phyloP scores from a whole-genome alignment of 106 monocot genomes.

The Apostasia ramifera region DNA sequence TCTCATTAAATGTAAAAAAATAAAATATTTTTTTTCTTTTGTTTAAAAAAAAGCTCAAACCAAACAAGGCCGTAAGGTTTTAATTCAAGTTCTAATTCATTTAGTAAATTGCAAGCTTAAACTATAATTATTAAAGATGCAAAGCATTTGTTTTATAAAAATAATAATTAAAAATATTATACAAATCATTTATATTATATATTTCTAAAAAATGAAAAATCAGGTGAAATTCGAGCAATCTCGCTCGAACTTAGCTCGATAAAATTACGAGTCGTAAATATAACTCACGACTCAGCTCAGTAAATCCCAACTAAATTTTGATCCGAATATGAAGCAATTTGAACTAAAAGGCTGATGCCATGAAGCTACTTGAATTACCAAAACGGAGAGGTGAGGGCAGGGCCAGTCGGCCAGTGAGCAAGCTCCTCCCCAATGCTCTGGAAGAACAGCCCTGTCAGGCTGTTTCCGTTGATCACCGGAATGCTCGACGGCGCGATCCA shows the following conservation, averaged over 20 bases:
- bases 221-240: background rate
- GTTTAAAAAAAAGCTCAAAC: too few species aligned
- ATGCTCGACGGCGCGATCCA: slow-evolving; percentile 93
- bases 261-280: too few species aligned
- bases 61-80: too few species aligned
- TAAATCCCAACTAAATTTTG: background rate
- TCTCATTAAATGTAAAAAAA: too few species aligned
- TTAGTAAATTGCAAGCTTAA: too few species aligned
- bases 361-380: slow-evolving; percentile 31
- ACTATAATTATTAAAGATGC: too few species aligned
- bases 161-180: too few species aligned
- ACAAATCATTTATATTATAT: background rate
- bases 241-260: background rate
- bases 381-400: slow-evolving; percentile 74
- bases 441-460: slow-evolving; percentile 90
- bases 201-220: background rate
- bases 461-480: slow-evolving; percentile 80
- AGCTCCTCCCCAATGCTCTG: slow-evolving; percentile 86
- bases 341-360: background rate
- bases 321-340: background rate
- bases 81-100: too few species aligned
- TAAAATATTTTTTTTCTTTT: too few species aligned
- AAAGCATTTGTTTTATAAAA: too few species aligned
- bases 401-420: slow-evolving; percentile 87
- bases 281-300: too few species aligned